Percentiles rank a stretch among this genome's conserved stretches.
Evolutionary conservation across 768 basidiomycete genomes (phyloP).

Genomic region (Pluteus cervinus): DNA sequence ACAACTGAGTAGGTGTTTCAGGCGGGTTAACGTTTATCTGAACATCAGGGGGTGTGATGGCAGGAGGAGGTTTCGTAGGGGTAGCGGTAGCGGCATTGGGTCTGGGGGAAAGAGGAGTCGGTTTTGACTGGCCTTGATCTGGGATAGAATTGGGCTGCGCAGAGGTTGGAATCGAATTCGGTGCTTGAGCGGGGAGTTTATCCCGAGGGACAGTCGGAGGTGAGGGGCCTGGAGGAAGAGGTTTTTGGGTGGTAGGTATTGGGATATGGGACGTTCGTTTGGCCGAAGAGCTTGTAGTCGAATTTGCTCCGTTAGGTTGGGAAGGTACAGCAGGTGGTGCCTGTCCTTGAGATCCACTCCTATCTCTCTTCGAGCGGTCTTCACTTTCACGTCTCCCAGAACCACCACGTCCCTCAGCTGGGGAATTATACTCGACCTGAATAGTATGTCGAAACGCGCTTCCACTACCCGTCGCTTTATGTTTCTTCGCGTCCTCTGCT

Average conservation of each 20-base stretch:
- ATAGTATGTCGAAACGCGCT: constrained; percentile 79
- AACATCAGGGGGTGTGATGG: constrained; percentile 21
- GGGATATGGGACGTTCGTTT: constrained; percentile 2
- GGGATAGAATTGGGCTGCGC: constrained; percentile 15
- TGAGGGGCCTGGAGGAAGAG: constrained; percentile 23
- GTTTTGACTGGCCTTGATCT: constrained; percentile 6
- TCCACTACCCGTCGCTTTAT: constrained; percentile 37
- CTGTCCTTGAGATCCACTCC: constrained; percentile 18
- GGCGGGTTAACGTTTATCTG: constrained; percentile 35
- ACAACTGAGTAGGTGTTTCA: constrained; percentile 22
- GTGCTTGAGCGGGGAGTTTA: too few species aligned
- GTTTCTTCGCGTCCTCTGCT: constrained; percentile 31
- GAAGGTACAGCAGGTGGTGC: neutral
- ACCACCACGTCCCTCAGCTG: constrained; percentile 22
- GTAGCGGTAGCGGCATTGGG: constrained; percentile 9
- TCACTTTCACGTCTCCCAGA: constrained; percentile 27
- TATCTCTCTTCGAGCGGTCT: constrained; percentile 23
- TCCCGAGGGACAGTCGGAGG: constrained; percentile 9
- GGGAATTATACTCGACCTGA: constrained; percentile 90
- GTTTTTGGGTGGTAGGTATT: too few species aligned
- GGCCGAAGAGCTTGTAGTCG: neutral
- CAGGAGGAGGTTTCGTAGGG: constrained; percentile 19
- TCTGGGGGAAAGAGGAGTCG: constrained; percentile 4
- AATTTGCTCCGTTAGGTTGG: neutral
- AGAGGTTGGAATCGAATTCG: constrained; percentile 2